phyloP scores from a whole-genome alignment of 345 rosid genomes.

The Camelina hispida region DNA sequence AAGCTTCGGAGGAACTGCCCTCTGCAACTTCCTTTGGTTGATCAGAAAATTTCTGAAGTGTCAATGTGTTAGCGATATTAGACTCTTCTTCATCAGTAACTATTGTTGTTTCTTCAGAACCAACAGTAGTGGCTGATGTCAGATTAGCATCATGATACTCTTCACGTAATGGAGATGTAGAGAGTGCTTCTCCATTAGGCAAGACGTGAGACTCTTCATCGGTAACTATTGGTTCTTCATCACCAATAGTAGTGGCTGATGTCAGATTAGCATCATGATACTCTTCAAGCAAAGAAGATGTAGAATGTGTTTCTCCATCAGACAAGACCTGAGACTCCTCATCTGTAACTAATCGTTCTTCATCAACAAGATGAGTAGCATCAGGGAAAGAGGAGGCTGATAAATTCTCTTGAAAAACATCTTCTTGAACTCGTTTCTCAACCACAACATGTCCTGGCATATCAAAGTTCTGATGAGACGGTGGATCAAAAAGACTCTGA shows the following conservation, averaged over 20 bases:
- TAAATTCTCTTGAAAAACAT: conserved; percentile 23
- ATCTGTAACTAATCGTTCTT: background rate
- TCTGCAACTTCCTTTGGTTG: background rate
- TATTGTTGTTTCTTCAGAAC: conserved; percentile 5
- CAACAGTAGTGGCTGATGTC: conserved; percentile 32
- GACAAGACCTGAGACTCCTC: conserved; percentile 16
- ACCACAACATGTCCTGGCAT: background rate
- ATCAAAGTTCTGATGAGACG: conserved; percentile 35
- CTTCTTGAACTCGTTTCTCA: conserved; percentile 40
- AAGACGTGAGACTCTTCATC: conserved; percentile 22
- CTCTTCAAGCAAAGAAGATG: conserved; percentile 25
- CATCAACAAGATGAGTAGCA: conserved; percentile 29
- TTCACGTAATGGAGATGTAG: conserved; percentile 17
- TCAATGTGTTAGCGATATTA: background rate
- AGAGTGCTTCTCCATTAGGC: background rate
- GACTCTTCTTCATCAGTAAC: conserved; percentile 18
- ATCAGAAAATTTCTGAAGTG: background rate
- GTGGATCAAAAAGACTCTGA: conserved; percentile 38
- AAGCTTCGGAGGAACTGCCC: conserved; percentile 20
- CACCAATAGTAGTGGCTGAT: conserved; percentile 32
- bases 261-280: conserved; percentile 30
- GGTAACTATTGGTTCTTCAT: background rate
- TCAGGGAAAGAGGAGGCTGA: conserved; percentile 17
- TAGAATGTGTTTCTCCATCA: background rate
- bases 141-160: conserved; percentile 32